A percentile compares a stretch with the other conserved stretches of the same genome.
These are phyloP conservation scores for Mikania micrantha DNA, from an alignment of 129 eudicot species.

Conservation along the genomic window DNA sequence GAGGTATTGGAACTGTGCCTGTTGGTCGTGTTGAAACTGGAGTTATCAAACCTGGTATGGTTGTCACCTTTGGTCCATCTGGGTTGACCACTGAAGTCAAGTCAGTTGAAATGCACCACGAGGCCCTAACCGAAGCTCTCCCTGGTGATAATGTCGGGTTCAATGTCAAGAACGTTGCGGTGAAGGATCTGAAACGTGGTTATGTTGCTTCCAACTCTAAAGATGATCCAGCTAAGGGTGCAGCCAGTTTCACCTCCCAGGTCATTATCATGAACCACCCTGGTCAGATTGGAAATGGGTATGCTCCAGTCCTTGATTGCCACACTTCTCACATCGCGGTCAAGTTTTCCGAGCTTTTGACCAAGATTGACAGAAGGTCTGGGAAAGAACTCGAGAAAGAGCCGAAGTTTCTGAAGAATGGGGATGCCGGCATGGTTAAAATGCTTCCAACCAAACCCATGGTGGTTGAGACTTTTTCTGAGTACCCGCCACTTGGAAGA, in stretches of 20 bases:
- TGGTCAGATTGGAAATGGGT: slow-evolving; percentile 25
- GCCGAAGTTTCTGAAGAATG: slow-evolving; percentile 26
- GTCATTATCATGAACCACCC: slow-evolving; percentile 38
- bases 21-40: slow-evolving; percentile 23
- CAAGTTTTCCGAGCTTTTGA: slow-evolving; percentile 17
- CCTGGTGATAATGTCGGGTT: slow-evolving; percentile 29
- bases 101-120: slow-evolving; percentile 28
- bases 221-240: slow-evolving; percentile 21
- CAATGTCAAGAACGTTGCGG: slow-evolving; percentile 28
- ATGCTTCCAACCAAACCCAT: slow-evolving; percentile 36
- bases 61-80: slow-evolving; percentile 28
- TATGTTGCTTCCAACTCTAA: slow-evolving; percentile 29
- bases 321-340: slow-evolving; percentile 24
- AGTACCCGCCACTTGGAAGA: slow-evolving; percentile 26
- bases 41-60: slow-evolving; percentile 23
- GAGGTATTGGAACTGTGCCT: slow-evolving; percentile 28
- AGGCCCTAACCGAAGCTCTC: slow-evolving; percentile 13
- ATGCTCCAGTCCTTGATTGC: slow-evolving; percentile 20
- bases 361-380: slow-evolving; percentile 25
- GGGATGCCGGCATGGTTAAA: slow-evolving; percentile 31
- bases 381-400: slow-evolving; percentile 19
- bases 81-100: slow-evolving; percentile 33
- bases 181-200: slow-evolving; percentile 32
- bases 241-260: slow-evolving; percentile 29
- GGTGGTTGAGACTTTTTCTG: slow-evolving; percentile 27